These are phyloP conservation scores for Aspergillus bombycis DNA, from an alignment of 2,329 filamentous ascomycete species.

Conservation along the genomic window DNA sequence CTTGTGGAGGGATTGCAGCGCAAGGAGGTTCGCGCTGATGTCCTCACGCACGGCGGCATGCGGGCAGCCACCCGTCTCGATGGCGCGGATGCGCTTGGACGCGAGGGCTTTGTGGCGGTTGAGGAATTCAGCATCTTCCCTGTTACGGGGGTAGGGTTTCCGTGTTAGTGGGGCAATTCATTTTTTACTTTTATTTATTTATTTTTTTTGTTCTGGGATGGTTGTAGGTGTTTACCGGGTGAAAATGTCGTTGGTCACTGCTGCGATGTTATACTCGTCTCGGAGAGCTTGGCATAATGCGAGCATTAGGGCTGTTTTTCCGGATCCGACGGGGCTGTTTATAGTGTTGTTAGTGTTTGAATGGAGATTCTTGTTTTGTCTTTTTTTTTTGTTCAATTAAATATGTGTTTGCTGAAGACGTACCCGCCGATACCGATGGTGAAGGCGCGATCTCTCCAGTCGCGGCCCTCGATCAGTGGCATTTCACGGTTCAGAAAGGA, in stretches of 20 bases:
- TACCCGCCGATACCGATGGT: constrained; percentile 98
- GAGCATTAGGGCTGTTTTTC: constrained; percentile 97
- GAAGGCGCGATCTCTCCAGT: constrained; percentile 88
- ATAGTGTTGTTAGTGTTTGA: not conserved
- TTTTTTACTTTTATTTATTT: not conserved
- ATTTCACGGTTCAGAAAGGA: constrained; percentile 89
- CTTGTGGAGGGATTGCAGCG: constrained; percentile 83
- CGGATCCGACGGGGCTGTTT: constrained; percentile 84
- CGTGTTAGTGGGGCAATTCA: not conserved
- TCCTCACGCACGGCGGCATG: constrained; percentile 98
- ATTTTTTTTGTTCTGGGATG: not conserved
- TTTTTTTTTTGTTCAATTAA: no score
- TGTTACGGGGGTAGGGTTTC: constrained; percentile 24
- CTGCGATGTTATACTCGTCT: constrained; percentile 80
- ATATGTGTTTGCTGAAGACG: constrained; percentile 28
- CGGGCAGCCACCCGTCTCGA: constrained; percentile 96
- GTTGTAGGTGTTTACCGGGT: constrained; percentile 58
- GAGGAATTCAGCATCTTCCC: constrained; percentile 97
- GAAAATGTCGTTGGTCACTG: constrained; percentile 99
- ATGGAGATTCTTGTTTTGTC: not conserved
- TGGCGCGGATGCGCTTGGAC: constrained; percentile 82
- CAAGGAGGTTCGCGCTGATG: constrained; percentile 89
- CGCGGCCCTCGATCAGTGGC: constrained; percentile 85
- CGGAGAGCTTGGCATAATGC: constrained; percentile 85
- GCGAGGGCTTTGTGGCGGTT: constrained; percentile 83